Evolutionary conservation across 257 asterid species (phyloP).

Genomic region (Solanum verrucosum): DNA sequence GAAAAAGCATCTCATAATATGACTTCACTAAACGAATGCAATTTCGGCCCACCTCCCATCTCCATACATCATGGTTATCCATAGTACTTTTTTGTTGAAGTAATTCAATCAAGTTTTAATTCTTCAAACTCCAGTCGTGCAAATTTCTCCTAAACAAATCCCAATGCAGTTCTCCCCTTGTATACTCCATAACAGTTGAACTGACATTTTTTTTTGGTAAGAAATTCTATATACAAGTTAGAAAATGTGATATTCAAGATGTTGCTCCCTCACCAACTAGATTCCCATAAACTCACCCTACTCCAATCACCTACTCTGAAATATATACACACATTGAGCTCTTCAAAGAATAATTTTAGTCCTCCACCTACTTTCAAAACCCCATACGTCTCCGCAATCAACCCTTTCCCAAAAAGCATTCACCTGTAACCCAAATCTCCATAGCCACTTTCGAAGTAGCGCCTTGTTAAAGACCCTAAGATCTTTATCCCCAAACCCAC

Average conservation of each 20-base stretch:
- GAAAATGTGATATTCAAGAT: neutral
- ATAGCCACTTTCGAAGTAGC: neutral
- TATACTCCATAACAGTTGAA: neutral
- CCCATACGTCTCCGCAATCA: neutral
- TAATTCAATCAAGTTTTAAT: neutral
- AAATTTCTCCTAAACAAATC: neutral
- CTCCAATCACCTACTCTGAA: neutral
- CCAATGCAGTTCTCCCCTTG: neutral
- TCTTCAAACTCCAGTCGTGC: neutral
- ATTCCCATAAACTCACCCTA: neutral
- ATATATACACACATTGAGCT: neutral
- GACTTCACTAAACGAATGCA: neutral
- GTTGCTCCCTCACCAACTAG: neutral
- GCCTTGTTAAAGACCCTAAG: neutral
- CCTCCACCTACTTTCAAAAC: neutral
- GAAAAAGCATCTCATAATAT: neutral
- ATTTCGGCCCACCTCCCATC: neutral
- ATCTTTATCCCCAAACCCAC: neutral
- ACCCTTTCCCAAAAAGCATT: neutral
- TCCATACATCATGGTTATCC: neutral
- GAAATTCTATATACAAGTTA: neutral
- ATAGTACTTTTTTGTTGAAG: neutral
- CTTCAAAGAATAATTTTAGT: neutral
- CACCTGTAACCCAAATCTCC: neutral
- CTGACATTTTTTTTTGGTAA: neutral